Percentiles rank a stretch among this genome's conserved stretches.
Evolutionary conservation across 202 grass and related monocot genomes (phyloP).

Genomic region (Brachypodium distachyon): DNA sequence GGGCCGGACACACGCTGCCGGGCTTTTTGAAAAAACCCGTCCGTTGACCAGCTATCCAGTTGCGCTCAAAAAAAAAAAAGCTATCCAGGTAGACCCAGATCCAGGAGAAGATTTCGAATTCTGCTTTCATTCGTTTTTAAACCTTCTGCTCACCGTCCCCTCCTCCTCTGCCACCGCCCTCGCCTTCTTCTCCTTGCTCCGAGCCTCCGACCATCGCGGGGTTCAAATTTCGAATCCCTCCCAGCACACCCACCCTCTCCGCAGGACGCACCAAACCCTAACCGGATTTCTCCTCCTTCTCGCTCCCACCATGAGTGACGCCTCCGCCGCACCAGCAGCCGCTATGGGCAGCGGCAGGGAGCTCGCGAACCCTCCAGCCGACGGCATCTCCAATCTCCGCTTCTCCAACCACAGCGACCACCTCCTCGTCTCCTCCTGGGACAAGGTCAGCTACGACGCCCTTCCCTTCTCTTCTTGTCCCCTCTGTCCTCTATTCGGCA

Average conservation of each 20-base stretch:
- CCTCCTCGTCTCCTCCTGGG: slow-evolving; percentile 93
- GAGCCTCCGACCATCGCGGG: neutral
- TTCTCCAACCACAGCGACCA: slow-evolving; percentile 99
- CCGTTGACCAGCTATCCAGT: no score
- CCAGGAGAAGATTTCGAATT: neutral
- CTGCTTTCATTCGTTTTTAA: neutral
- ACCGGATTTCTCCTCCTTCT: neutral
- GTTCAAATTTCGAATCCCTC: slow-evolving; percentile 32
- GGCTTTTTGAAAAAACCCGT: no score
- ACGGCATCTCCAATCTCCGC: slow-evolving; percentile 91
- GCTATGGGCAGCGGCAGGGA: slow-evolving; percentile 58
- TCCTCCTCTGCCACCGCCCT: neutral
- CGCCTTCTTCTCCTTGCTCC: neutral
- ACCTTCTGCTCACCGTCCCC: neutral
- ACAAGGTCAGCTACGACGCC: slow-evolving; percentile 44
- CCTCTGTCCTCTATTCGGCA: neutral
- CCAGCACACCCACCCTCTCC: neutral
- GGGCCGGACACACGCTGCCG: no score
- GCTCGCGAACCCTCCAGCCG: slow-evolving; percentile 55
- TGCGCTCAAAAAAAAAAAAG: no score
- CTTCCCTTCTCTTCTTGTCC: neutral
- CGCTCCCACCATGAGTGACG: slow-evolving; percentile 49
- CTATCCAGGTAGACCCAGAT: no score
- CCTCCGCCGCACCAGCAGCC: slow-evolving; percentile 6
- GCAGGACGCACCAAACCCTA: neutral